Evolutionary conservation across 1,284 basidiomycete genomes (phyloP), one percentile per base, ranked within the genome.

Genomic region (Cryptococcus sp.): DNA sequence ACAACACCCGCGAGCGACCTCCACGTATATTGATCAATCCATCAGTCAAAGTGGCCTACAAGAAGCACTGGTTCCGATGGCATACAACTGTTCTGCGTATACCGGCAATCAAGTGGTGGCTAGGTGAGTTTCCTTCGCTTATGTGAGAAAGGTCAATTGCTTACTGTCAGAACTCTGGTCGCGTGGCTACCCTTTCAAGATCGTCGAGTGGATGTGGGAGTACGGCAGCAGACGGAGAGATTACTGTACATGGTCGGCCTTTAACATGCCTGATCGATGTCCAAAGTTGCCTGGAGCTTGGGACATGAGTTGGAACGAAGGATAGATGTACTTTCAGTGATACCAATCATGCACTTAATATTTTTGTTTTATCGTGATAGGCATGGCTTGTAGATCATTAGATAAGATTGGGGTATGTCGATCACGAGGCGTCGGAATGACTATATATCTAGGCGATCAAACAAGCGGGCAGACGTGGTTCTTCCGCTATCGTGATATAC

Each of bases 181-280:
- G 39, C 59, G 61, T 32, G 63, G 63, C 1, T 41, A 55, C 11
- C 63, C 61, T 3, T 44, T 61, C 18, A 39, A 25, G 18, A 19
- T 60, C 14, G 50, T 67, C 53, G 62, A 67, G 53, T 64, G 56
- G 55, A 47, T 65, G n/a, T 61, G 54, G 54, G 66, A 67, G 49
- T 43, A n/a, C 21, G 32, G 50, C 2, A 40, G 50, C 7, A 44
- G 63, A 19, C 37, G 54, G 40, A 43, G 61, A 7, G 66, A 67
- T 59, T 60, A 57, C 34, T 67, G 66, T 52, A 65, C 66, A 21
- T 67, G 66, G 66, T 49, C 55, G 1, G 66, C 56, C 22, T 41
- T 67, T 16, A 40, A 55, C 28, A n/a, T 52, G 24, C 66, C 66
- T 1, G 60, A 45, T 9, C 50, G 62, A 14, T 67, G 66, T 50